Conservation (phyloP, 192 early-diverging fungal genomes). For the Coemansia sp. region DNA sequence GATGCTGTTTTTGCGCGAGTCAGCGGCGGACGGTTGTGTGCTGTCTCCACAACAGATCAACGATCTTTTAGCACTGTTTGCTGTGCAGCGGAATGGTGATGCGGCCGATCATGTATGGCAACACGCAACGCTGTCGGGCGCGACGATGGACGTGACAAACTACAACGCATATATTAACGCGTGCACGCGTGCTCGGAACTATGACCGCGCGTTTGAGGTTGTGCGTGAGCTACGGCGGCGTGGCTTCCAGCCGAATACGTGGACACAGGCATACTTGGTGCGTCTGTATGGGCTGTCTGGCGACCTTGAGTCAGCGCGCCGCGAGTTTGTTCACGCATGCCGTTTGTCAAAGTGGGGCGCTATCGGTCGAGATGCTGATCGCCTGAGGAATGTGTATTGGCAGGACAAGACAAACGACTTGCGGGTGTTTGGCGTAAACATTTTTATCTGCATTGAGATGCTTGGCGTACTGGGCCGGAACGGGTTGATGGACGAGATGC, state of each 20-base stretch:
- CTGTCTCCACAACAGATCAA: constrained; percentile 6
- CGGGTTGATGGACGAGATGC: constrained; percentile 46
- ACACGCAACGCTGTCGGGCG: constrained; percentile 23
- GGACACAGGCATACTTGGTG: constrained; percentile 14
- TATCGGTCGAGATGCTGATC: background rate
- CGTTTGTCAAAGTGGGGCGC: background rate
- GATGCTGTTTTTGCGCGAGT: background rate
- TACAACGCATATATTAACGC: constrained; percentile 33
- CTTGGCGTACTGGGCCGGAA: constrained; percentile 41
- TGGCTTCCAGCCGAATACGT: constrained; percentile 19
- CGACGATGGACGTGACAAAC: constrained; percentile 19
- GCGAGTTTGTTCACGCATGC: constrained; percentile 17
- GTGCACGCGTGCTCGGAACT: constrained; percentile 2
- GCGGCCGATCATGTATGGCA: constrained; percentile 35
- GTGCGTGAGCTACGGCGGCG: constrained; percentile 8
- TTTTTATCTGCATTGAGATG: constrained; percentile 28
- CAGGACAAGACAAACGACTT: constrained; percentile 6
- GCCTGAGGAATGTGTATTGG: constrained; percentile 5
- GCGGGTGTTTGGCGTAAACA: background rate
- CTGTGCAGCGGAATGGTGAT: background rate
- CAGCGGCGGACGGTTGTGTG: background rate
- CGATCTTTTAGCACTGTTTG: constrained; percentile 13
- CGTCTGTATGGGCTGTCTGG: constrained; percentile 28
- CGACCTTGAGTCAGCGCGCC: constrained; percentile 21
- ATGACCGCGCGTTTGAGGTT: constrained; percentile 19